Evolutionary conservation across 1,284 basidiomycete species (phyloP).

Genomic region (Thelephora terrestris): DNA sequence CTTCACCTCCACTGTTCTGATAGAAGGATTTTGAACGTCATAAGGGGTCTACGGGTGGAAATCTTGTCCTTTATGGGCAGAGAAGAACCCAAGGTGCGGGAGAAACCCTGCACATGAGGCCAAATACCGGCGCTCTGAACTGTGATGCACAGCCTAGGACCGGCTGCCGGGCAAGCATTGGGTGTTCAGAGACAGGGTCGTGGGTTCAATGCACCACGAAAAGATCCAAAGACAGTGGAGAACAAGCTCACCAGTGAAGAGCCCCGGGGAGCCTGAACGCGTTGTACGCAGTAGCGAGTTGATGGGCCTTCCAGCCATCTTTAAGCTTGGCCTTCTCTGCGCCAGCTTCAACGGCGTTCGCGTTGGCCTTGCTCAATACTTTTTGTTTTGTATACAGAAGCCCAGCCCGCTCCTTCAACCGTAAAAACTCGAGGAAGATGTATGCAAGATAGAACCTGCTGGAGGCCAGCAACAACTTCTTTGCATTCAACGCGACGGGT

Average conservation of each 20-base stretch:
- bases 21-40: too few relatives aligned
- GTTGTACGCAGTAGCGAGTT: slow-evolving; percentile 68
- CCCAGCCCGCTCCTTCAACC: slow-evolving; percentile 57
- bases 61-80: too few relatives aligned
- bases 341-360: too few relatives aligned
- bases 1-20: too few relatives aligned
- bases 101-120: too few relatives aligned
- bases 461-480: slow-evolving; percentile 51
- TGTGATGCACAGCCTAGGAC: too few relatives aligned
- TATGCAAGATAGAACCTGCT: slow-evolving; percentile 72
- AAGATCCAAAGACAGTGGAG: neutral
- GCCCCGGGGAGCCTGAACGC: slow-evolving; percentile 71
- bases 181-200: too few relatives aligned
- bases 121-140: too few relatives aligned
- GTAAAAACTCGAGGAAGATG: slow-evolving; percentile 61
- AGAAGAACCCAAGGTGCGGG: too few relatives aligned
- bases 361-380: slow-evolving; percentile 47
- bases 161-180: too few relatives aligned
- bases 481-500: slow-evolving; percentile 33
- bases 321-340: slow-evolving; percentile 51
- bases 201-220: neutral
- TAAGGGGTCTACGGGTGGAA: too few relatives aligned
- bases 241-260: slow-evolving; percentile 63
- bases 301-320: slow-evolving; percentile 62
- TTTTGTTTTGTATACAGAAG: slow-evolving; percentile 44